Percentiles rank a stretch among this genome's conserved stretches.
Conservation (phyloP, 305 asterid species). For the Solanum chacoense region DNA sequence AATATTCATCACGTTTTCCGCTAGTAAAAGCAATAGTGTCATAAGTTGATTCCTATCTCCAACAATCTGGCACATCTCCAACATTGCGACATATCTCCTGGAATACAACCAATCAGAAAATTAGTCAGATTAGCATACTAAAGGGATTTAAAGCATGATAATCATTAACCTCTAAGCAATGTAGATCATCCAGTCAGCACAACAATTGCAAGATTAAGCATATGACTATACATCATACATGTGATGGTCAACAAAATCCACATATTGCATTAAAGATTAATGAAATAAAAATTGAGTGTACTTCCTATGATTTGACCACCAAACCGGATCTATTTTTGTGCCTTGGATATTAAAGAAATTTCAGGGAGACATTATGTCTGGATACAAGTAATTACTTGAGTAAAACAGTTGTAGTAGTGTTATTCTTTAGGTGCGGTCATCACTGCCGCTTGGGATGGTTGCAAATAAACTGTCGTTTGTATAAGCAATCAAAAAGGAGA, state of each 20-base stretch:
- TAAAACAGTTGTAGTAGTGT: neutral
- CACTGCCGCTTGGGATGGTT: neutral
- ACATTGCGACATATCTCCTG: constrained; percentile 89
- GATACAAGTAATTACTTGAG: neutral
- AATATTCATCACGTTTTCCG: constrained; percentile 81
- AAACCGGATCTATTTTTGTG: neutral
- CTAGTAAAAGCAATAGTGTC: constrained; percentile 60
- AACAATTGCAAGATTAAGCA: neutral
- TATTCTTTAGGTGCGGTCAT: neutral
- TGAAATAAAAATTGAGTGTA: neutral
- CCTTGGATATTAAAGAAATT: neutral
- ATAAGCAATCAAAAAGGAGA: neutral
- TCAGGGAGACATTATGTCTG: neutral
- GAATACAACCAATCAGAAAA: neutral
- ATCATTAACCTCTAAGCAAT: neutral
- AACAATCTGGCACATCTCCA: constrained; percentile 69
- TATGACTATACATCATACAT: neutral
- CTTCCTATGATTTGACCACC: neutral
- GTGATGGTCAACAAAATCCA: neutral
- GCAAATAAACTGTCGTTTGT: neutral
- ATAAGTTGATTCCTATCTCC: constrained; percentile 67
- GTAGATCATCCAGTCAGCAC: neutral
- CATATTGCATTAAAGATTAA: neutral
- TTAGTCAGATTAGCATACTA: neutral
- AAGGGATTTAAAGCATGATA: neutral